Evolutionary conservation across 2,329 filamentous ascomycete species (phyloP).

Genomic region (Huntiella moniliformis): DNA sequence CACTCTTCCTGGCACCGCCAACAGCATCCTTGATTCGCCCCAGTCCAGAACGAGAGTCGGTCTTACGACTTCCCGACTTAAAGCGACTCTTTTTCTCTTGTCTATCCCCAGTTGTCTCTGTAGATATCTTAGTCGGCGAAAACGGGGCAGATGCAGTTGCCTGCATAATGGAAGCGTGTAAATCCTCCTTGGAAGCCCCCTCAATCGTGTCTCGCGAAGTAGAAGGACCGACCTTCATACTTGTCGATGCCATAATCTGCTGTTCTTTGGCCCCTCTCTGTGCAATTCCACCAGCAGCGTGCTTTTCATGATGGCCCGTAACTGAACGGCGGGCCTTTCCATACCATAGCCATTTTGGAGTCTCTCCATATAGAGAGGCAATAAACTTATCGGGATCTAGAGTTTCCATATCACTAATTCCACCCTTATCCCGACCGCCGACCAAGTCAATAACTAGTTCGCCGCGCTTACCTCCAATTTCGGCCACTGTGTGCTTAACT

Average conservation of each 20-base stretch:
- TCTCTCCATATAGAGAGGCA: constrained; percentile 58
- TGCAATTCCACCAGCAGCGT: constrained; percentile 23
- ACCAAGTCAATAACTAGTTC: constrained; percentile 96
- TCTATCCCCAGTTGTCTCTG: constrained; percentile 16
- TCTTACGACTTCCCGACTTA: constrained; percentile 63
- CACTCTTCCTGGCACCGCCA: constrained; percentile 37
- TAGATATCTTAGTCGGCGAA: constrained; percentile 2
- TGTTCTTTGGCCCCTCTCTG: constrained; percentile 10
- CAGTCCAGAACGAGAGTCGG: constrained; percentile 64
- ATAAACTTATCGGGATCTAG: constrained; percentile 73
- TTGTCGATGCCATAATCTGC: constrained; percentile 14
- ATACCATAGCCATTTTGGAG: constrained; percentile 85
- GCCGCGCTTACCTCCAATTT: constrained; percentile 81
- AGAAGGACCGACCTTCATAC: constrained; percentile 13
- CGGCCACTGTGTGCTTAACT: constrained; percentile 86
- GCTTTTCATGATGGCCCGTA: constrained; percentile 26
- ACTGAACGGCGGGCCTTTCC: constrained; percentile 60
- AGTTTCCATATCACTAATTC: constrained; percentile 84
- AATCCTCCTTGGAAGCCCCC: constrained; percentile 26
- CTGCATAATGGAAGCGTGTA: constrained; percentile 23
- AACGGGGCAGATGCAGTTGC: constrained; percentile 6
- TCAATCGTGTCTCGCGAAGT: neutral
- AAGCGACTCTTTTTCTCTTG: constrained; percentile 42
- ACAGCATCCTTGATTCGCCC: constrained; percentile 76
- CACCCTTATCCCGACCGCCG: constrained; percentile 65